Percentiles rank a stretch among this genome's conserved stretches.
Conservation (phyloP, 257 asterid genomes). For the Cinchona pubescens region DNA sequence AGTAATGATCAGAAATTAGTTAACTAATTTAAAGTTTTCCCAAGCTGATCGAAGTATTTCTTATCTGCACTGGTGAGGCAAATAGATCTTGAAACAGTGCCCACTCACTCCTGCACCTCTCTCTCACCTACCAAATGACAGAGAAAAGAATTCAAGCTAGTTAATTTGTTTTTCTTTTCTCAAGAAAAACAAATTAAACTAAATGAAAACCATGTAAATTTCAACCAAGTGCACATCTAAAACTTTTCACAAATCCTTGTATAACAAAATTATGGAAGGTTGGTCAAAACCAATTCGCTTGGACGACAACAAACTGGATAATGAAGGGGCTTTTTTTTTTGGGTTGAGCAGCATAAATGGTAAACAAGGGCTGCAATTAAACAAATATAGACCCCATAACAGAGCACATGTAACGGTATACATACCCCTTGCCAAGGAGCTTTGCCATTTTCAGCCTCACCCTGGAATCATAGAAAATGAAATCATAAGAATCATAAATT, state of each 20-base stretch:
- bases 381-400: neutral
- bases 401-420: conserved; percentile 1
- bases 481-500: conserved; percentile 3
- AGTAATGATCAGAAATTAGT: conserved; percentile 1
- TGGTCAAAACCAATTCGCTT: neutral
- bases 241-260: neutral
- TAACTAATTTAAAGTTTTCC: conserved; percentile 20
- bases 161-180: neutral
- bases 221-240: neutral
- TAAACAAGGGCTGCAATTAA: neutral
- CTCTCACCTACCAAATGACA: conserved; percentile 64
- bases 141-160: neutral
- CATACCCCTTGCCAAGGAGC: conserved; percentile 98
- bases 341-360: neutral
- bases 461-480: conserved; percentile 45
- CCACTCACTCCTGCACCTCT: conserved; percentile 93
- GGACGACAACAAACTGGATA: neutral
- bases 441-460: conserved; percentile 70
- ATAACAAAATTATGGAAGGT: neutral
- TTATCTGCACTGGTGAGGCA: conserved; percentile 87
- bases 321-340: neutral
- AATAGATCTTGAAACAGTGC: conserved; percentile 92
- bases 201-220: conserved; percentile 1
- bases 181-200: too few relatives aligned
- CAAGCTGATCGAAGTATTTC: conserved; percentile 56